These are phyloP conservation scores for Verticillium albo-atrum DNA, from an alignment of 2,329 filamentous ascomycete species.

Conservation along the genomic window DNA sequence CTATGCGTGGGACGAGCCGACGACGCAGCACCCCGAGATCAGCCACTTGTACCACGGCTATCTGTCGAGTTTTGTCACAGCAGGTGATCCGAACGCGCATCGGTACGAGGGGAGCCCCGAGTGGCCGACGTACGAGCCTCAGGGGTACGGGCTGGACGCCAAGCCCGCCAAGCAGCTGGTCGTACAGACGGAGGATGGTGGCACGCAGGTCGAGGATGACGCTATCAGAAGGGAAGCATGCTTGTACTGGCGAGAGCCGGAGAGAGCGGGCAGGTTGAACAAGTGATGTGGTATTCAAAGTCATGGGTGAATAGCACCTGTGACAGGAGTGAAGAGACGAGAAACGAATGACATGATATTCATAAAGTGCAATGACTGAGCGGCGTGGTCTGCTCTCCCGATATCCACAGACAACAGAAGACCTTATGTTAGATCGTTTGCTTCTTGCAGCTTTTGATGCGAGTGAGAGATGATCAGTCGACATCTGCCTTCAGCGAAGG, in stretches of 20 bases:
- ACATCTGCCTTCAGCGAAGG: too few species aligned
- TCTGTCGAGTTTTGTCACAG: conserved; percentile 29
- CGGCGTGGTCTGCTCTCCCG: too few species aligned
- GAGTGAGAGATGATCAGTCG: too few species aligned
- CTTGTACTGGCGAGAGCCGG: conserved; percentile 28
- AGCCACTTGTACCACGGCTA: conserved; percentile 29
- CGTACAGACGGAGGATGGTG: conserved; percentile 19
- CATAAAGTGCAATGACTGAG: too few species aligned
- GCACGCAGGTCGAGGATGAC: conserved; percentile 26
- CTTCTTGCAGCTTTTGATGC: too few species aligned
- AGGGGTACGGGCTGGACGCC: conserved; percentile 17
- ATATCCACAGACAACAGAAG: too few species aligned
- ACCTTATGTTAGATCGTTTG: too few species aligned
- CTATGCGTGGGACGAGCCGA: conserved; percentile 31
- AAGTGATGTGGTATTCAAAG: conserved; percentile 22
- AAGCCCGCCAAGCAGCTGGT: conserved; percentile 23
- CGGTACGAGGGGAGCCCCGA: conserved; percentile 10
- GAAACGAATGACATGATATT: too few species aligned
- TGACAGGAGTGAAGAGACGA: too few species aligned
- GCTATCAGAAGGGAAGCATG: conserved; percentile 25
- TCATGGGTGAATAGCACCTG: background rate
- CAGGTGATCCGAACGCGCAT: conserved; percentile 28
- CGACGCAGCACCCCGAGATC: conserved; percentile 28
- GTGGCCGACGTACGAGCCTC: conserved; percentile 19
- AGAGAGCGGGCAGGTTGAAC: conserved; percentile 26